Base-by-base conservation (phyloP, 129 eudicot species). In the Oenanthe sinensis region DNA sequence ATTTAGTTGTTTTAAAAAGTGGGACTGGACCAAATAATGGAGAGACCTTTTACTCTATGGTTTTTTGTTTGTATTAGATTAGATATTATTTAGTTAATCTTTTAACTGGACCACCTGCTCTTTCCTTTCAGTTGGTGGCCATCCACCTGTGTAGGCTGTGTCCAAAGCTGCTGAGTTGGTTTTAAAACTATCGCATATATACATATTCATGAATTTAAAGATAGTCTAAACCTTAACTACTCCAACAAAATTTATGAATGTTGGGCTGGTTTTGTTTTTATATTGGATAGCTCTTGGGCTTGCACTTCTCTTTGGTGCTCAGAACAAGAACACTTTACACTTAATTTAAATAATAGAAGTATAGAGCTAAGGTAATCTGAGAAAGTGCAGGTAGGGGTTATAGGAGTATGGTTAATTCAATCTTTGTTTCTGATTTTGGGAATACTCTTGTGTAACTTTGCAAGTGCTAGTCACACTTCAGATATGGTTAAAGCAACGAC, bases 11-110 rank as follows among this genome's bases (percentile, higher is more conserved):
- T 46, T 22, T 14, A 46, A 74, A 44, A 43, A 43, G 54, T 72
- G 54, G 76, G 16, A 10, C 76, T 44, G 16, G 19, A 45, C 42
- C 12, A 74, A 74, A 46, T 74, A 74, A 46, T 74, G 11, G 77
- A 74, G 42, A 14, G 37, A 40, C 54, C 54, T 24, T 72, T 72
- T 10, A n/a, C 17, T 72, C 16, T 46, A 7, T 67, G 4, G n/a
- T 12, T 74, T 74, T 74, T 74, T 45, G 58, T 74, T 74, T 24
- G 60, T 74, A 74, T 74, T 74, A 46, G 60, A 74, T 28, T 24
- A 46, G 42, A 72, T 24, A 26, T 46, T 26, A 28, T 74, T 28
- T 30, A 72, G 46, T 22, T 72, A 42, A 30, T 13, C 19, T 14
- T 65, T 50, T 0, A 14, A 2, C 2, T 46, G 77, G 77, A 74